phyloP scores from a whole-genome alignment of 2,329 filamentous ascomycete genomes.

The Colletotrichum salicis region DNA sequence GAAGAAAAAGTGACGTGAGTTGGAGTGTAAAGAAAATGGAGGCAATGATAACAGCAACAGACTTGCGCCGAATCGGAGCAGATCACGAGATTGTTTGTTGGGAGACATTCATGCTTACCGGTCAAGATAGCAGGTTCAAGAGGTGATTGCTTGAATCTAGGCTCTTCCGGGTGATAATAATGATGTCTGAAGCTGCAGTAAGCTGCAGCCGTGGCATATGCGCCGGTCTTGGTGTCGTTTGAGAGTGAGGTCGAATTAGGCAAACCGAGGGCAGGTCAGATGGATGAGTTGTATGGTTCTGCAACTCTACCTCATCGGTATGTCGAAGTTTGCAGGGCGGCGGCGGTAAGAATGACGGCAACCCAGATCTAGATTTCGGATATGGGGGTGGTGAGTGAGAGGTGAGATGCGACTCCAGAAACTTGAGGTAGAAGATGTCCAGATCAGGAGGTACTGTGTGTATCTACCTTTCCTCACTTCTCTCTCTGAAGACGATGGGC shows the following conservation, averaged over 20 bases:
- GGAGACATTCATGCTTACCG: constrained; percentile 21
- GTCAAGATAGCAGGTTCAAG: constrained; percentile 8
- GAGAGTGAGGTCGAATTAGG: constrained; percentile 11
- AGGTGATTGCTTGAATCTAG: background rate
- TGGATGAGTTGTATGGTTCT: background rate
- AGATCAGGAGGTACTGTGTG: background rate
- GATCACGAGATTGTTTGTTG: constrained; percentile 14
- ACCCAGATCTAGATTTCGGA: constrained; percentile 7
- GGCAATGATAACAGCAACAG: background rate
- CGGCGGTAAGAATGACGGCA: background rate
- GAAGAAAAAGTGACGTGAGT: background rate
- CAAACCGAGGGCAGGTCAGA: background rate
- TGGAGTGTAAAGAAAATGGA: background rate
- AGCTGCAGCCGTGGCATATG: background rate
- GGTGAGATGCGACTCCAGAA: constrained; percentile 1
- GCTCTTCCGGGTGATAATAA: background rate
- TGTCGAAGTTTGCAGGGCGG: background rate
- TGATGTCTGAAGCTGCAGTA: background rate
- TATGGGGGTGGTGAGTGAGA: background rate
- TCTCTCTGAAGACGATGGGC: constrained; percentile 2
- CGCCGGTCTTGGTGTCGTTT: background rate
- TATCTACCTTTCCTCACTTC: background rate
- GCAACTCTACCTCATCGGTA: background rate
- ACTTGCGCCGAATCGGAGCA: constrained; percentile 9
- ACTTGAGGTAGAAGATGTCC: background rate